Evolutionary conservation across 2,329 filamentous ascomycete genomes (phyloP).

Genomic region (Pestalotiopsis sp.): DNA sequence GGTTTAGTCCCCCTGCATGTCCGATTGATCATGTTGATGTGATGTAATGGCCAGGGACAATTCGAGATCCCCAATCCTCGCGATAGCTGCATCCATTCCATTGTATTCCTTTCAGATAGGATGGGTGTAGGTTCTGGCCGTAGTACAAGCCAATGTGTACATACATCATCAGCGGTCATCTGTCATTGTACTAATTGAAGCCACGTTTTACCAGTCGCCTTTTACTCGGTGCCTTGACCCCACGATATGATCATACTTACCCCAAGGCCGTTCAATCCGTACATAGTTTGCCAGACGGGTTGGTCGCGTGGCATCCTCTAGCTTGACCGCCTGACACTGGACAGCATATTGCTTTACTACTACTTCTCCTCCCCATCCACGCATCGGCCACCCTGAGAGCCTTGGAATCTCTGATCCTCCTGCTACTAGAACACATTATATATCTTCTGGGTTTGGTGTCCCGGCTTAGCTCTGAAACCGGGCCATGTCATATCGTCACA

Average conservation of each 20-base stretch:
- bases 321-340: slow-evolving; percentile 27
- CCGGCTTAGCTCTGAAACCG: neutral
- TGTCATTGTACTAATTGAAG: neutral
- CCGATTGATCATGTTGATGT: neutral
- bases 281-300: neutral
- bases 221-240: neutral
- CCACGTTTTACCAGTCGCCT: neutral
- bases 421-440: neutral
- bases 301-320: slow-evolving; percentile 31
- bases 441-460: neutral
- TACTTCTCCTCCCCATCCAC: neutral
- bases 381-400: neutral
- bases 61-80: neutral
- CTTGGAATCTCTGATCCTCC: neutral
- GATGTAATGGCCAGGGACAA: neutral
- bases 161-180: neutral
- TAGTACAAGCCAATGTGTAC: neutral
- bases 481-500: neutral
- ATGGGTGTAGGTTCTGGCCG: neutral
- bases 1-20: neutral
- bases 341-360: neutral
- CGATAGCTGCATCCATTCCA: neutral
- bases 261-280: neutral
- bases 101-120: neutral
- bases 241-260: neutral